Base-by-base conservation (phyloP, 1,284 basidiomycete genomes). In the Takashimella tepidaria region DNA sequence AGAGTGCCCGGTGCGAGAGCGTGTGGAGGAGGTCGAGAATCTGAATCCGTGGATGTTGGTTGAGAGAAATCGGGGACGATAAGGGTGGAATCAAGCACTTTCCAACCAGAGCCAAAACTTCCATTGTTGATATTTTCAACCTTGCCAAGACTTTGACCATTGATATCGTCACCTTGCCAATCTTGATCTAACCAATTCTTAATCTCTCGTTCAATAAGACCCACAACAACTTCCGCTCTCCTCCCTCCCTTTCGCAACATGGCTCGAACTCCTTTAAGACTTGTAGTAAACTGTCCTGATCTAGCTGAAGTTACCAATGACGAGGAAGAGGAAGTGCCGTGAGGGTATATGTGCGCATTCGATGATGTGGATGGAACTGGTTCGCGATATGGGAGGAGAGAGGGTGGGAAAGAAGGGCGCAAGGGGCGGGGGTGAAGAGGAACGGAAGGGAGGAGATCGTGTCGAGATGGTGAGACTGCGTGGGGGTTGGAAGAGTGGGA, bases 201-300 rank as follows among this genome's bases (percentile, higher is more conserved):
- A 11, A 76, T 53, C 19, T 63, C 62, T 1, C 52, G 31, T 51
- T 75, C 74, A 5, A 70, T 65, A 1, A 46, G 44, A 3, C 56
- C 55, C 0, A 75, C 70, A 4, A 76, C 51, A 5, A 56, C 53
- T 58, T 76, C 72, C 0, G 69, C 66, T 10, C 72, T 54, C 13
- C 67, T 57, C 8, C 74, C 67, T 11, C 68, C 51, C 27, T 67
- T 67, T 20, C 73, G 54, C 5, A 76, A 54, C 55, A 73, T 45
- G 19, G 64, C 62, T 6, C 74, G 55, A 1, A 68, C 72, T 3
- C 74, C 74, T 55, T 72, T 73, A 12, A 76, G 61, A 8, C 62
- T 66, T n/a, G 72, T 69, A 6, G 60, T 59, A 58, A 72, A 76
- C 12, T 64, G 58, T 1, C 73, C 73, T 61, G 62, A 50, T 69